Percentiles rank a stretch among this genome's conserved stretches.
Conservation (phyloP, 2,329 filamentous ascomycete species). For the Laburnicola sp. region DNA sequence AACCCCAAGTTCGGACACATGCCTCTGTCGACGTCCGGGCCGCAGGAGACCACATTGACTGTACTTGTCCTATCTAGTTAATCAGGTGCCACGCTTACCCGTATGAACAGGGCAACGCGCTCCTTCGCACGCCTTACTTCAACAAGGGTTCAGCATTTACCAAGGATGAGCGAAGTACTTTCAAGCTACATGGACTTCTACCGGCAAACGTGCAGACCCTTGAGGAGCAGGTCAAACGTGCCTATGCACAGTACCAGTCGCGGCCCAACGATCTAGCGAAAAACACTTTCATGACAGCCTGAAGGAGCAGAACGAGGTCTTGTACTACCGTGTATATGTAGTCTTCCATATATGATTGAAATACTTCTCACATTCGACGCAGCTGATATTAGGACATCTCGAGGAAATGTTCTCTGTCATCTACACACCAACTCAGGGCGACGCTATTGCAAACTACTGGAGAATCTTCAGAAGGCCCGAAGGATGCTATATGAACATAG, state of each 20-base stretch:
- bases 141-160: slow-evolving; percentile 86
- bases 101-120: slow-evolving; percentile 44
- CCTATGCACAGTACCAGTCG: slow-evolving; percentile 76
- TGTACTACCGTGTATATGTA: slow-evolving; percentile 68
- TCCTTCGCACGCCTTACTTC: slow-evolving; percentile 69
- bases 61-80: slow-evolving; percentile 23
- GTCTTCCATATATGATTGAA: background rate
- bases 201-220: slow-evolving; percentile 73
- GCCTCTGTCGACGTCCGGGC: slow-evolving; percentile 48
- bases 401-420: slow-evolving; percentile 90
- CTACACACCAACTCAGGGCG: slow-evolving; percentile 87
- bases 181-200: slow-evolving; percentile 72
- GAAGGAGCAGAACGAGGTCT: slow-evolving; percentile 81
- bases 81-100: slow-evolving; percentile 3
- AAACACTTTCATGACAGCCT: slow-evolving; percentile 87
- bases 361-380: background rate
- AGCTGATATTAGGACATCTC: slow-evolving; percentile 75
- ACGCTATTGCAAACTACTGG: slow-evolving; percentile 85
- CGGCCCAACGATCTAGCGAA: slow-evolving; percentile 70
- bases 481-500: slow-evolving; percentile 78
- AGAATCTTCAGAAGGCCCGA: slow-evolving; percentile 75
- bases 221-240: slow-evolving; percentile 73
- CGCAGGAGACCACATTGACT: slow-evolving; percentile 45
- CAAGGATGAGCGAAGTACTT: slow-evolving; percentile 66
- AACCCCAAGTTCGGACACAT: slow-evolving; percentile 44